Evolutionary conservation across 768 basidiomycete species (phyloP).

Genomic region (Serendipita sp.): DNA sequence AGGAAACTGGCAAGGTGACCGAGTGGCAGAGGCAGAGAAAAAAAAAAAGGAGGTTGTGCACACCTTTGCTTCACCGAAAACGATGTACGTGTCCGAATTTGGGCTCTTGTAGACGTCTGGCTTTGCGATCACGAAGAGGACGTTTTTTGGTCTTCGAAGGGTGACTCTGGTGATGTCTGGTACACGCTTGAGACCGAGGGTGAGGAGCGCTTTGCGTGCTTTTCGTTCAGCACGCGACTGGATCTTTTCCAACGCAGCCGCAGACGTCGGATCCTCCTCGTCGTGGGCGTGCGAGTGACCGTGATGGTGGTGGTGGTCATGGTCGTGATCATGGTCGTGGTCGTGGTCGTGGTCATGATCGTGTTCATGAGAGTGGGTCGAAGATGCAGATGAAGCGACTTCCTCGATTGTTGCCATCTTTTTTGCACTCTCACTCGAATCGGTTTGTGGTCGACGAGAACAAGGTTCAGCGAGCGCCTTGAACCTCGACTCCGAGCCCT

Average conservation of each 20-base stretch:
- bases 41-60: constrained; percentile 7
- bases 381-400: constrained; percentile 60
- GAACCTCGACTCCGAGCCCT: no score
- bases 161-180: constrained; percentile 90
- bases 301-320: constrained; percentile 29
- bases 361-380: constrained; percentile 27
- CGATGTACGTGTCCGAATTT: constrained; percentile 96
- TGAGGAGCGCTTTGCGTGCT: constrained; percentile 82
- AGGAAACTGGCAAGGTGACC: neutral
- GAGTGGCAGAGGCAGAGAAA: neutral
- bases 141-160: constrained; percentile 87
- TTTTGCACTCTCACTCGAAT: neutral
- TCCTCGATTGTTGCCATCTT: constrained; percentile 60
- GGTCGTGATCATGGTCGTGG: constrained; percentile 40
- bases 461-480: no score
- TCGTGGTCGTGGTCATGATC: constrained; percentile 33
- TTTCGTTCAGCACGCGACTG: constrained; percentile 91
- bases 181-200: constrained; percentile 85
- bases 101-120: constrained; percentile 98
- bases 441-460: no score
- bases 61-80: constrained; percentile 95
- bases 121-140: constrained; percentile 80
- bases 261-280: constrained; percentile 73
- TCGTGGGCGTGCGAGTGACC: constrained; percentile 12
- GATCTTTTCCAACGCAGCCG: constrained; percentile 78